Percentiles rank a stretch among this genome's conserved stretches.
Conservation (phyloP, 1,139 yeast species). For the Blastobotrys buckinghamii region DNA sequence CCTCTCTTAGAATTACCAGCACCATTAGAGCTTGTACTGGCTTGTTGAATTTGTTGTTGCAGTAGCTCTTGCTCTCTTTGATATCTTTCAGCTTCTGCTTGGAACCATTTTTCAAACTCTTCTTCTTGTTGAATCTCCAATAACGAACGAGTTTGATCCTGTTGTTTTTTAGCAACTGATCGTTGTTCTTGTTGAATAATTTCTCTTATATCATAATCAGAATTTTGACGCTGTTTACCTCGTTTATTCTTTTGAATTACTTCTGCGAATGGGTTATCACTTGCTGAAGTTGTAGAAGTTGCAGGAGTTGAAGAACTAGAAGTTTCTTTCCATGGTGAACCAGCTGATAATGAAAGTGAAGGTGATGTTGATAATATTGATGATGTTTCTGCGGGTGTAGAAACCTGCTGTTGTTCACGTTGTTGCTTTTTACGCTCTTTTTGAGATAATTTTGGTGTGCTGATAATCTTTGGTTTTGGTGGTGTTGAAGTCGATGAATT, state of each 20-base stretch:
- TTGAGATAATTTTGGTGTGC: conserved; percentile 39
- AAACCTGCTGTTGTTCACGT: conserved; percentile 6
- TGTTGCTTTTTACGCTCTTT: conserved; percentile 44
- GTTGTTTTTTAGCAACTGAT: conserved; percentile 36
- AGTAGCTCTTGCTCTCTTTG: conserved; percentile 12
- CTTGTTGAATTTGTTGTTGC: neutral
- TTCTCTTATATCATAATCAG: conserved; percentile 27
- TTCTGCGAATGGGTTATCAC: neutral
- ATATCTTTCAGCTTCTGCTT: conserved; percentile 41
- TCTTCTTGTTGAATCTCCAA: conserved; percentile 74
- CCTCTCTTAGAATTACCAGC: neutral
- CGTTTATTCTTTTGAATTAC: conserved; percentile 11
- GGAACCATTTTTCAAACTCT: conserved; percentile 81
- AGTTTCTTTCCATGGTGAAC: conserved; percentile 12
- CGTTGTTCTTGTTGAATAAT: conserved; percentile 47
- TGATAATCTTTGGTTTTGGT: conserved; percentile 6
- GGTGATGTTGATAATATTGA: neutral
- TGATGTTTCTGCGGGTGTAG: conserved; percentile 22
- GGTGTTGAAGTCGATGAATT: neutral
- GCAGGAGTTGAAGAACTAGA: conserved; percentile 12
- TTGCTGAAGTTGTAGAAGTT: neutral
- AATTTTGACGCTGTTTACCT: conserved; percentile 18
- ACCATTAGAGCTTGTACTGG: too few species aligned
- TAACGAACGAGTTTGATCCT: conserved; percentile 40
- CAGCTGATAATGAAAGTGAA: neutral